A percentile compares a stretch with the other conserved stretches of the same genome.
phyloP scores from a whole-genome alignment of 2,329 filamentous ascomycete genomes.

The Fusarium begoniae region DNA sequence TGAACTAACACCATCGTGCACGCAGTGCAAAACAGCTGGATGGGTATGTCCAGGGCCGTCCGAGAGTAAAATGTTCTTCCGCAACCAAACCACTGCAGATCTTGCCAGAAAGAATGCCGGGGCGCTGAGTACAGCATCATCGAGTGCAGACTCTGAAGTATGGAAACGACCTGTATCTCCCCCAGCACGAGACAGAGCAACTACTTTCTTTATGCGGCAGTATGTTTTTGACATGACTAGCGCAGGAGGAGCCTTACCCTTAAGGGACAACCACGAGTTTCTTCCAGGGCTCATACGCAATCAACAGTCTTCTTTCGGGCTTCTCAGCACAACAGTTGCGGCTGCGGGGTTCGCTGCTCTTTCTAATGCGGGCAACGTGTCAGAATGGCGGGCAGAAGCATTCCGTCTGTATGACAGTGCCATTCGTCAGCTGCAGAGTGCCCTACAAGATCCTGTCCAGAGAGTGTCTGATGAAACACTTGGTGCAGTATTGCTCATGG shows the following conservation, averaged over 20 bases:
- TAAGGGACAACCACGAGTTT: constrained; percentile 24
- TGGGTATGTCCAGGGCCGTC: constrained; percentile 31
- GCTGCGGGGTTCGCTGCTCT: constrained; percentile 35
- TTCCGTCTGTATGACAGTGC: constrained; percentile 28
- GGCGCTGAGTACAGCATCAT: background rate
- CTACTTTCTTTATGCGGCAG: constrained; percentile 32
- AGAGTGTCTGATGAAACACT: constrained; percentile 31
- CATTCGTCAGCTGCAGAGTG: constrained; percentile 12
- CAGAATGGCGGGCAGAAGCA: constrained; percentile 26
- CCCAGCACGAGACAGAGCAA: constrained; percentile 20
- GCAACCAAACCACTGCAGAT: constrained; percentile 9
- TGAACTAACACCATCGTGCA: constrained; percentile 19
- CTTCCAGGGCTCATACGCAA: constrained; percentile 21
- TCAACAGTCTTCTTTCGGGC: constrained; percentile 13
- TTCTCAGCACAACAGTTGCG: constrained; percentile 22
- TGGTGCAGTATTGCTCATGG: constrained; percentile 34
- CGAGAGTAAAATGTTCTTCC: constrained; percentile 11
- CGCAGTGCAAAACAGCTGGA: constrained; percentile 23
- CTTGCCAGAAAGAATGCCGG: background rate
- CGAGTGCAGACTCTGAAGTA: background rate
- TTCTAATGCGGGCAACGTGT: constrained; percentile 25
- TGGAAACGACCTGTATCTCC: constrained; percentile 20
- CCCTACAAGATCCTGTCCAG: constrained; percentile 14
- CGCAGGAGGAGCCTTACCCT: background rate
- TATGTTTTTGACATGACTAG: constrained; percentile 5